A percentile compares a stretch with the other conserved stretches of the same genome.
Conservation (phyloP, 2,329 filamentous ascomycete species). For the Clonostachys rhizophaga region DNA sequence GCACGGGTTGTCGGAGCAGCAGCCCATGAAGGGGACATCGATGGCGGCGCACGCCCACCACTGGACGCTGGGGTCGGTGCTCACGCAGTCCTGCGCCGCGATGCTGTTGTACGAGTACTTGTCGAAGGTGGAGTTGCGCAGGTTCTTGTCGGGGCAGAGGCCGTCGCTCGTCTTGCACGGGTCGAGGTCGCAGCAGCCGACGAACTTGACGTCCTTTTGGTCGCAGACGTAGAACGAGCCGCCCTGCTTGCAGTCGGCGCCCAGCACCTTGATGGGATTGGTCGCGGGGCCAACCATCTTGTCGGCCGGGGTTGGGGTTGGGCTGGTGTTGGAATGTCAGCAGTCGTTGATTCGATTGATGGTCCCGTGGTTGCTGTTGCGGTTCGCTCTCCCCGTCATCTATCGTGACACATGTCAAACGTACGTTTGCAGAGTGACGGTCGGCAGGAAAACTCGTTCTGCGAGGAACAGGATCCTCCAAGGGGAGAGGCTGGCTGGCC, state of each 20-base stretch:
- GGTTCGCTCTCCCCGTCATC: too few species aligned
- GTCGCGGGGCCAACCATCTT: too few species aligned
- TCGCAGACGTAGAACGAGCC: slow-evolving; percentile 30
- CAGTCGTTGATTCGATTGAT: too few species aligned
- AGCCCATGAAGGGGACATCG: slow-evolving; percentile 22
- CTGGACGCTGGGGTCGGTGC: slow-evolving; percentile 4
- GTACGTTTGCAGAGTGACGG: too few species aligned
- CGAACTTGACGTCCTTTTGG: slow-evolving; percentile 20
- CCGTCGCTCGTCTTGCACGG: slow-evolving; percentile 22
- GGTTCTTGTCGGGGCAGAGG: slow-evolving; percentile 19
- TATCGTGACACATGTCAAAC: too few species aligned
- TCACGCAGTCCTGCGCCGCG: slow-evolving; percentile 16
- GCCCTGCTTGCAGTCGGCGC: slow-evolving; percentile 19
- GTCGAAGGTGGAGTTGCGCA: slow-evolving; percentile 16
- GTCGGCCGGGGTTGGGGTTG: too few species aligned
- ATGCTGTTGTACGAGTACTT: slow-evolving; percentile 15
- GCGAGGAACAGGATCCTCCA: too few species aligned
- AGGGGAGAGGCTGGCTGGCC: too few species aligned
- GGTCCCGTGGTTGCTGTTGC: too few species aligned
- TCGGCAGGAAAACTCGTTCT: too few species aligned
- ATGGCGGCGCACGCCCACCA: slow-evolving; percentile 22
- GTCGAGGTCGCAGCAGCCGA: slow-evolving; percentile 33
- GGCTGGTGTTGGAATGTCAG: too few species aligned
- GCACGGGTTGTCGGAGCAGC: slow-evolving; percentile 26
- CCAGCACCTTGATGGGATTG: slow-evolving; percentile 9